Evolutionary conservation across 192 early-diverging fungal species (phyloP), one percentile per base, ranked within the genome.

Genomic region (Diversispora epigaea): DNA sequence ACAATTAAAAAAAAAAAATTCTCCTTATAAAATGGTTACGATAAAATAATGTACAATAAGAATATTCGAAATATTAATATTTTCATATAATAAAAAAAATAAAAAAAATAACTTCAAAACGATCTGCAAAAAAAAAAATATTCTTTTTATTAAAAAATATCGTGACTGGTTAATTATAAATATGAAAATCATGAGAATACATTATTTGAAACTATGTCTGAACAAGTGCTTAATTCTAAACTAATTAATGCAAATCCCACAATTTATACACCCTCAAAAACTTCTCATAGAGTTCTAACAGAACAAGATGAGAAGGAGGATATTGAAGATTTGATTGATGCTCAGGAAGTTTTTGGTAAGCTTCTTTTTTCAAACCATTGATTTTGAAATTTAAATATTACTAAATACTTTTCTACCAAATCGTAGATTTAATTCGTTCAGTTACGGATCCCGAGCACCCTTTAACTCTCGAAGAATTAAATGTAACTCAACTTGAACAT

Each of bases 391-490:
- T 63, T 17, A 50, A 49, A 25, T 19, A 71, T 47, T 62, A 41
- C 7, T 56, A 22, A 19, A 5, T 9, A 55, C 15, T 12, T 63
- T n/a, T 41, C 19, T 32, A 47, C 14, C 25, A 43, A 40, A 14
- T 61, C 1, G 74, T 77, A 85, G 93, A 97, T 71, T 86, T 97
- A 39, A 97, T 98, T 77, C 89, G 97, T 39, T 91, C 94, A 75
- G 97, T 98, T 78, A 95, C 95, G 73, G 97, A 99, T 78, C 97
- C 97, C 6, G 97, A 99, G 81, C 97, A 99, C 81, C 96, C 96
- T 71, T 85, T 99, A 52, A 96, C 97, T 10, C 85, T 99, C 45
- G 97, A 99, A 81, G 96, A 99, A 81, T 89, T 99, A 39, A 94
- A 96, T 81, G 96, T 99, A 9, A 90, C 94, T 14, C 95, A 96